A percentile compares a stretch with the other conserved stretches of the same genome.
These are phyloP conservation scores for Tulasnella sp. DNA, from an alignment of 768 basidiomycete species.

Conservation along the genomic window DNA sequence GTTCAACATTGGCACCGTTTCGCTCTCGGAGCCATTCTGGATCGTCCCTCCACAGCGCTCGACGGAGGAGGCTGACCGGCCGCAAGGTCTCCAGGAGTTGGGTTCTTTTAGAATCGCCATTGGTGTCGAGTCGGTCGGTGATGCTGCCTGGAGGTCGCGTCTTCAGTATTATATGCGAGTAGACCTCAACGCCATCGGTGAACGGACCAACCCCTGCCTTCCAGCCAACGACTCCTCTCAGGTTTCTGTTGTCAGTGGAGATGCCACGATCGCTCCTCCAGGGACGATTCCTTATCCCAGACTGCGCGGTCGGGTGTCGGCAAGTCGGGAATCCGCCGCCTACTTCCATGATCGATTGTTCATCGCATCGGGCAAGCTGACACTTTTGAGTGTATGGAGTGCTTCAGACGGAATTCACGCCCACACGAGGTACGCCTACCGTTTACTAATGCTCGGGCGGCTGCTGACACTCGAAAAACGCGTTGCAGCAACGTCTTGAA, in stretches of 20 bases:
- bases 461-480: neutral
- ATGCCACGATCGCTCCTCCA: neutral
- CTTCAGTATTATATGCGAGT: slow-evolving; percentile 7
- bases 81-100: neutral
- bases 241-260: neutral
- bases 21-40: slow-evolving; percentile 10
- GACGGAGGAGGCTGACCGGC: neutral
- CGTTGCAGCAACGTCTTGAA: neutral
- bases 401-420: slow-evolving; percentile 1
- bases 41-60: neutral
- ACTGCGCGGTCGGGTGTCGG: slow-evolving; percentile 1
- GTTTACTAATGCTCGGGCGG: neutral
- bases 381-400: slow-evolving; percentile 8
- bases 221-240: neutral
- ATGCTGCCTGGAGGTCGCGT: neutral
- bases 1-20: neutral
- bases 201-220: neutral
- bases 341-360: slow-evolving; percentile 9
- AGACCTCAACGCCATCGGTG: neutral
- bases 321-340: neutral
- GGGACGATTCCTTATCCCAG: neutral
- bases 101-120: slow-evolving; percentile 1
- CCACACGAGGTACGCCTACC: neutral
- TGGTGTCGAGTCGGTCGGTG: neutral
- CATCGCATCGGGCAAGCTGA: neutral